Percentiles rank a stretch among this genome's conserved stretches.
These are phyloP conservation scores for Saccharomycopsis sp. DNA, from an alignment of 805 yeast genomes.

Conservation along the genomic window DNA sequence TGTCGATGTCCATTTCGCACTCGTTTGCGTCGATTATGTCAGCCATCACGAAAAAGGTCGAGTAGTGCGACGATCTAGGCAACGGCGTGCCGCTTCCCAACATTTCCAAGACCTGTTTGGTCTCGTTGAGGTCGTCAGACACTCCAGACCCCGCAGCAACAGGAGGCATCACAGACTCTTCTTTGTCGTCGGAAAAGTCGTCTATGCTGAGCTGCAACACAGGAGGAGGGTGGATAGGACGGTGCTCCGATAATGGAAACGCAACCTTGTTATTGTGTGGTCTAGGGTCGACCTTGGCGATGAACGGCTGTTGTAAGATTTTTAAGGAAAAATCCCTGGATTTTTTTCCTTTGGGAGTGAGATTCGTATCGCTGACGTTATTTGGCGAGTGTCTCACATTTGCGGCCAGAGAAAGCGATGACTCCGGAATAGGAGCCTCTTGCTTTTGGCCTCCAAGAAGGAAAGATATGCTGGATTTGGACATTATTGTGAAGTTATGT, in stretches of 20 bases:
- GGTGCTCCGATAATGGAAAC: constrained; percentile 28
- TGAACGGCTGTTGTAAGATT: constrained; percentile 28
- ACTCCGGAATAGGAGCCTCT: not conserved
- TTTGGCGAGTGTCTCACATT: too few species aligned
- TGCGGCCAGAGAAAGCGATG: too few species aligned
- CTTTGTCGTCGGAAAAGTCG: not conserved
- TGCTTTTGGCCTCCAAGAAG: constrained; percentile 8
- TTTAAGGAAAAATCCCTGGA: constrained; percentile 18
- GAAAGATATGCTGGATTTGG: constrained; percentile 15
- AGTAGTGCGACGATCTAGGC: constrained; percentile 14
- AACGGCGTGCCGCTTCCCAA: constrained; percentile 7
- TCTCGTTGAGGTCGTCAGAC: constrained; percentile 9
- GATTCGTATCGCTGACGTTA: too few species aligned
- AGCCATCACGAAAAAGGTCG: constrained; percentile 19
- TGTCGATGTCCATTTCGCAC: constrained; percentile 1
- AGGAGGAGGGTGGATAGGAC: constrained; percentile 32
- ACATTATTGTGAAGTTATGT: constrained; percentile 5
- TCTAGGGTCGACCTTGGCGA: constrained; percentile 28
- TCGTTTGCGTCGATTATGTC: constrained; percentile 12
- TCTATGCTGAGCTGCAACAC: constrained; percentile 25
- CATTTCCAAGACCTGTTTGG: constrained; percentile 13
- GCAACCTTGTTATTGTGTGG: constrained; percentile 20
- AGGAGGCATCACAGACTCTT: not conserved
- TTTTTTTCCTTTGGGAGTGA: constrained; percentile 1
- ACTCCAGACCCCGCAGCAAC: not conserved